Evolutionary conservation across 371 early-diverging fungal genomes (phyloP).

Genomic region (Apophysomyces trapeziformis): DNA sequence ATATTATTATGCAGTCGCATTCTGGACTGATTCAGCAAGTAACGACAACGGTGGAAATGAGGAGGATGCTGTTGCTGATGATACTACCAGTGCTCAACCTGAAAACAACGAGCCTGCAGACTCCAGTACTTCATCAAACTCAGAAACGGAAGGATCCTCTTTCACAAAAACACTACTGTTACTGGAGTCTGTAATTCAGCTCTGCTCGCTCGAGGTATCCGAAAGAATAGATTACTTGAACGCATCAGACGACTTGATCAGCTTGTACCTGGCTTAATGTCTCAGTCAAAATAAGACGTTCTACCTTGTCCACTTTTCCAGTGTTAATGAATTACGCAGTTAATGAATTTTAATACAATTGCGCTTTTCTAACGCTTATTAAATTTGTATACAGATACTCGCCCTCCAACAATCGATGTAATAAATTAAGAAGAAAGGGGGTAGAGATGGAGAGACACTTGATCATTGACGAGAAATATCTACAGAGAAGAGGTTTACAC

Average conservation of each 20-base stretch:
- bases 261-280: constrained; percentile 52
- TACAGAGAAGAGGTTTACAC: constrained; percentile 20
- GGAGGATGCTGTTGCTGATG: constrained; percentile 20
- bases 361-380: no score
- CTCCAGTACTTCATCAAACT: no score
- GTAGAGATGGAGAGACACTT: not conserved
- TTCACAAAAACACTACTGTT: constrained; percentile 52
- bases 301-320: no score
- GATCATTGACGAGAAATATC: constrained; percentile 3
- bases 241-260: constrained; percentile 72
- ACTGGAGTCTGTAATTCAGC: constrained; percentile 68
- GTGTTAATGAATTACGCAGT: no score
- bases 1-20: constrained; percentile 48
- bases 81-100: not conserved
- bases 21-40: constrained; percentile 28
- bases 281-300: no score
- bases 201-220: constrained; percentile 64
- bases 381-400: no score
- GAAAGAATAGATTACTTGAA: constrained; percentile 68
- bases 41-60: constrained; percentile 24
- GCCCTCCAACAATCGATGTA: no score
- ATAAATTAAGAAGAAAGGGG: no score
- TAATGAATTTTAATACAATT: no score
- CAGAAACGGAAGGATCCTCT: not conserved
- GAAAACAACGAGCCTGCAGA: no score